Conservation (phyloP, 352 stramenopile genomes). For the Peronospora farinosa region DNA sequence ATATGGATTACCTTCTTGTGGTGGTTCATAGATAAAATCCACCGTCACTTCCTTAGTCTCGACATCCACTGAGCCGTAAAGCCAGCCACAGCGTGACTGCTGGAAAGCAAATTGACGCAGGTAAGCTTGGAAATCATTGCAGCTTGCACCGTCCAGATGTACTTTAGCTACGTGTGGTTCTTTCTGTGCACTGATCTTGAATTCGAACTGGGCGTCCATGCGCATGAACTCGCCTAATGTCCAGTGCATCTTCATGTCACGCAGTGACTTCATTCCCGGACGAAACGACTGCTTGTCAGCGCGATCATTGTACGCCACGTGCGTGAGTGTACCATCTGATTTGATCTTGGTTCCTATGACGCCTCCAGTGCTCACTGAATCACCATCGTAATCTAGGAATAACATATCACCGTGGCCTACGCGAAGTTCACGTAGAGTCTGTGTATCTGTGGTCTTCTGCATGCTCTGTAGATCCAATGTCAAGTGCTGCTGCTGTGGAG, state of each 20-base stretch:
- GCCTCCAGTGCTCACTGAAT: slow-evolving; percentile 45
- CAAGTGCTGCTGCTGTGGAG: slow-evolving; percentile 41
- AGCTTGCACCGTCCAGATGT: slow-evolving; percentile 83
- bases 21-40: slow-evolving; percentile 95
- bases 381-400: slow-evolving; percentile 70
- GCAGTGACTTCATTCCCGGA: slow-evolving; percentile 91
- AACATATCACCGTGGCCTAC: slow-evolving; percentile 78
- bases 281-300: slow-evolving; percentile 87
- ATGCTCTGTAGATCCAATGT: slow-evolving; percentile 46
- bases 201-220: slow-evolving; percentile 96
- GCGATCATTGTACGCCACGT: slow-evolving; percentile 69
- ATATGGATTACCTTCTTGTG: slow-evolving; percentile 84
- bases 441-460: slow-evolving; percentile 31
- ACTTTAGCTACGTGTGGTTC: slow-evolving; percentile 73
- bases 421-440: slow-evolving; percentile 55
- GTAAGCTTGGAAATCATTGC: slow-evolving; percentile 89
- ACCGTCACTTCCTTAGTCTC: slow-evolving; percentile 86
- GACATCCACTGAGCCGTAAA: slow-evolving; percentile 90
- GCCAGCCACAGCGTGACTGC: slow-evolving; percentile 90
- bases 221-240: slow-evolving; percentile 95
- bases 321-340: slow-evolving; percentile 72
- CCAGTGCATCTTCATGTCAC: slow-evolving; percentile 99
- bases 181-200: slow-evolving; percentile 95
- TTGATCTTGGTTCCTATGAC: slow-evolving; percentile 64
- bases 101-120: slow-evolving; percentile 89